phyloP scores from a whole-genome alignment of 1,139 yeast genomes.

The Nakaseomyces glabratus region DNA sequence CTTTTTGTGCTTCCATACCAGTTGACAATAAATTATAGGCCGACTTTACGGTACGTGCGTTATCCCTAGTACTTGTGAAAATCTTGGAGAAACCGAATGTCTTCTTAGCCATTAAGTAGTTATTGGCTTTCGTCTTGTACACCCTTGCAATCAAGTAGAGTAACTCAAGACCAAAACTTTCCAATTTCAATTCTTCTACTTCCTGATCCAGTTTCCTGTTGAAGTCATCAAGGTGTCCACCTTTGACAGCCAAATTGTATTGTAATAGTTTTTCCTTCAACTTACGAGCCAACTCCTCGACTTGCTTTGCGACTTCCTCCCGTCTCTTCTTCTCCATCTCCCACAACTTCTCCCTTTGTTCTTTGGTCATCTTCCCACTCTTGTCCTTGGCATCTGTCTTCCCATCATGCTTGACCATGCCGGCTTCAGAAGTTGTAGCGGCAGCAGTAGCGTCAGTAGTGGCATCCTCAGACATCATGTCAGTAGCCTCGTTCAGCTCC shows the following conservation, averaged over 20 bases:
- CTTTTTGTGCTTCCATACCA: conserved; percentile 66
- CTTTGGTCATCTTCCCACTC: conserved; percentile 35
- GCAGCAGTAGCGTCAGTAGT: conserved; percentile 3
- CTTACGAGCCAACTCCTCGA: conserved; percentile 42
- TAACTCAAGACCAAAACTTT: conserved; percentile 71
- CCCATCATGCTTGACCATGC: conserved; percentile 18
- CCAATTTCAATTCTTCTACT: conserved; percentile 66
- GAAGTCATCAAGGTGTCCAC: conserved; percentile 34
- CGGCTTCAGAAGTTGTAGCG: conserved; percentile 6
- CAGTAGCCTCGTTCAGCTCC: conserved; percentile 52
- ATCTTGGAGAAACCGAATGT: conserved; percentile 59
- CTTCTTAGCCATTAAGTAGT: conserved; percentile 49
- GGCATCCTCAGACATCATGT: conserved; percentile 33
- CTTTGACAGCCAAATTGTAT: conserved; percentile 28
- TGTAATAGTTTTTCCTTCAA: conserved; percentile 38
- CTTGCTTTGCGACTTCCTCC: conserved; percentile 45
- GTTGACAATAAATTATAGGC: conserved; percentile 59
- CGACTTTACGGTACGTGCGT: conserved; percentile 61
- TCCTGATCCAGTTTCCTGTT: conserved; percentile 41
- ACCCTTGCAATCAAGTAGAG: conserved; percentile 63
- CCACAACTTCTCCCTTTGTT: conserved; percentile 47
- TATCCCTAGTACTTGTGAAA: conserved; percentile 62
- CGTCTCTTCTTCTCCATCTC: conserved; percentile 49
- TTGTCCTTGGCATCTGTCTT: conserved; percentile 11
- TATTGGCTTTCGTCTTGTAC: conserved; percentile 50